Evolutionary conservation across 2,329 filamentous ascomycete genomes (phyloP), one percentile per base, ranked within the genome.

Genomic region (Sporothrix brunneoviolacea): DNA sequence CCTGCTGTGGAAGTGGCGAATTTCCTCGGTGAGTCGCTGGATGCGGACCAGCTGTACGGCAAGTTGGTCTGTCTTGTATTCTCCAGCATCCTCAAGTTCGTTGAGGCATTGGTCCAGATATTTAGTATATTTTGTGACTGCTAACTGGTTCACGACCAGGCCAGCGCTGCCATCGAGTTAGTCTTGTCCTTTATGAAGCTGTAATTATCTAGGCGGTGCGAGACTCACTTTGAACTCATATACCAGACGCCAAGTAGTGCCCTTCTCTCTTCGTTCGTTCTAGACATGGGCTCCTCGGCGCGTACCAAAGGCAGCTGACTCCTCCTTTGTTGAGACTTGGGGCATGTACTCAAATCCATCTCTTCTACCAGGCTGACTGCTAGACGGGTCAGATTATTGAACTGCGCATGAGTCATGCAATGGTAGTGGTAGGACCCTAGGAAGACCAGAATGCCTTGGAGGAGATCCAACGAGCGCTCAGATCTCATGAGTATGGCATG

Each of bases 381-480:
- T 3, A 45, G 19, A n/a, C 36, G 42, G 19, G 30, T 30, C 2
- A 45, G 42, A 19, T 27, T 45, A 21, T 45, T 45, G 12, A 37
- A 37, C 21, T 46, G 43, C 7, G 43, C 33, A 46, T 46, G 43
- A 33, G 32, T 46, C 43, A 37, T 46, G 43, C 33, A 46, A 30
- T 27, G 37, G 18, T 46, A 46, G 12, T 37, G 43, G 22, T 46
- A 37, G 16, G 19, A 37, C 6, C 43, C 43, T 22, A 46, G 5
- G 33, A 46, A 46, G 6, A 46, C 22, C 8, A 46, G 12, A n/a
- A 46, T 37, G 22, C 43, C 43, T n/a, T 45, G 42, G 16, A 36
- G 30, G 9, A 45, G 21, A 19, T 45, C 42, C 32, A 45, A 16
- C 4, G 42, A 45, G 15, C 42, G 42, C 19, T 45, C 42, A 15